Evolutionary conservation across 2,329 filamentous ascomycete genomes (phyloP).

Genomic region (Exophiala alcalophila): DNA sequence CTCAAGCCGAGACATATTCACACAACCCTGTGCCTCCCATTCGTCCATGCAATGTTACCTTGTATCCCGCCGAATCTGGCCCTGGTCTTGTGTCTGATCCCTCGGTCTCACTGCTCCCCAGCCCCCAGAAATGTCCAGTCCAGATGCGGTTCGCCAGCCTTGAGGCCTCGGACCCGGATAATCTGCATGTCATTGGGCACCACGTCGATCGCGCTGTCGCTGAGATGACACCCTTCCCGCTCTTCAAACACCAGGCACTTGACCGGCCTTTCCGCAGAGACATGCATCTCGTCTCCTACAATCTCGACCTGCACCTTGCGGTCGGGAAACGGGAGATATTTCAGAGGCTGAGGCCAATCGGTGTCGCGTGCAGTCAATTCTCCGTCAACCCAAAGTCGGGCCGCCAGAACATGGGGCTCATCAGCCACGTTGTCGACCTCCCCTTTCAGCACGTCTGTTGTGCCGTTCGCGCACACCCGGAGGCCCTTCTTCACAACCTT

Average conservation of each 20-base stretch:
- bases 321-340: conserved; percentile 55
- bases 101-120: conserved; percentile 28
- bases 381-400: conserved; percentile 53
- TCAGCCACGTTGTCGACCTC: conserved; percentile 47
- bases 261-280: conserved; percentile 52
- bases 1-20: conserved; percentile 2
- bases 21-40: background rate
- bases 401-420: conserved; percentile 55
- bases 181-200: conserved; percentile 57
- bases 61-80: no score
- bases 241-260: conserved; percentile 62
- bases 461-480: conserved; percentile 52
- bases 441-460: conserved; percentile 52
- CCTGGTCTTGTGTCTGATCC: conserved; percentile 8
- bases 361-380: conserved; percentile 53
- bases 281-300: conserved; percentile 42
- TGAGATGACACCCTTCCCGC: conserved; percentile 51
- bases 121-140: conserved; percentile 31
- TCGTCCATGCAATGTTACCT: conserved; percentile 2
- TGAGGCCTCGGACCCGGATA: conserved; percentile 32
- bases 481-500: conserved; percentile 49
- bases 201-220: conserved; percentile 57
- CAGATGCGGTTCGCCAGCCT: conserved; percentile 26
- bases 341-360: conserved; percentile 61
- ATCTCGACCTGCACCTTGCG: conserved; percentile 49